Base-by-base conservation (phyloP, 768 basidiomycete species). In the Pisolithus marmoratus region DNA sequence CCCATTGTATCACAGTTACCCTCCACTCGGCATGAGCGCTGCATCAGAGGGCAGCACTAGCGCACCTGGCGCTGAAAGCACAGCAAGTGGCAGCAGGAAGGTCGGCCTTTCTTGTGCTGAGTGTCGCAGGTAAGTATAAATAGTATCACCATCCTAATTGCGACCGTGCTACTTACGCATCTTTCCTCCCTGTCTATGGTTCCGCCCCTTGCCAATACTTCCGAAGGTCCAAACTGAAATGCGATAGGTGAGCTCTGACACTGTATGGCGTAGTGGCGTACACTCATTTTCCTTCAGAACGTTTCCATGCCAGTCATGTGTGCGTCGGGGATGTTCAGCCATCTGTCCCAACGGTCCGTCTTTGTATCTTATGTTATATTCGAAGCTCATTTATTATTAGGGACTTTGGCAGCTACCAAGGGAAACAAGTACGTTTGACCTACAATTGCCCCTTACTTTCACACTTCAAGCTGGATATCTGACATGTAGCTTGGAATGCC, bases 221-320 rank as follows among this genome's bases (percentile, higher is more conserved):
- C 36, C 37, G 20, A 34, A 71, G 79, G 56, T 79, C 79, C 22
- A 81, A 81, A 62, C 66, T 81, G 40, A 80, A 77, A 62, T 81
- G 80, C 55, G 78, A 80, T 60, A 70, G 80, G 67, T 64, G 29
- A 43, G 52, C 6, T 38, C 24, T 40, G 48, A n/a, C 19, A 15
- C n/a, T 17, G 31, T 4, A 8, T 11, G 29, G 15, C 31, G 20
- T 26, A 36, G 43, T 14, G 46, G 20, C 8, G 24, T 20, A n/a
- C 22, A 27, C 54, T 24, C 37, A 52, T 14, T 15, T 17, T 31
- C 41, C 14, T 48, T 38, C 55, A 80, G 77, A 26, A 64, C 65
- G 20, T 77, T 81, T 61, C 80, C 79, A 20, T 81, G 79, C 56
- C 76, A 78, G 60, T 77, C 80, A 37, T 81, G 80, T 59, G 65